phyloP scores from a whole-genome alignment of 306 rosid species.

The Vigna nakashimae region DNA sequence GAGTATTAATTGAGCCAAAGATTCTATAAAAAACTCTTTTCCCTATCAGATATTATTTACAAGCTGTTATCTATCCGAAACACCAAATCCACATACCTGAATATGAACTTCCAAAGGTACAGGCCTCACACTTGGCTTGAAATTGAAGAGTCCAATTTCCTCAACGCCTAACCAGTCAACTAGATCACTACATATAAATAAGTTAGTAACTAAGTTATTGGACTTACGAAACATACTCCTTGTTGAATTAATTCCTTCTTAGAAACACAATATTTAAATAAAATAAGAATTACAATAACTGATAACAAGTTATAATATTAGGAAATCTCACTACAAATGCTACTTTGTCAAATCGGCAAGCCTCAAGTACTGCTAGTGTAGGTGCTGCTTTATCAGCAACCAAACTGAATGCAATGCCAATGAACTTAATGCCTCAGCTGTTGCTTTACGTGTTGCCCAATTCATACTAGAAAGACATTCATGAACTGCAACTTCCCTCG shows the following conservation, averaged over 20 bases:
- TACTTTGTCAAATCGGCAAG: conserved; percentile 96
- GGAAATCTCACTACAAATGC: conserved; percentile 42
- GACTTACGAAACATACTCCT: no score
- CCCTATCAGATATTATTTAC: neutral
- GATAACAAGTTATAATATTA: conserved; percentile 24
- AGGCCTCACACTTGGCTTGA: conserved; percentile 99
- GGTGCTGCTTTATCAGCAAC: conserved; percentile 65
- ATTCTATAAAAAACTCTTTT: conserved; percentile 3
- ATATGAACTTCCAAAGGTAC: conserved; percentile 98
- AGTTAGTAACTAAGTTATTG: no score
- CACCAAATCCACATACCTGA: conserved; percentile 72
- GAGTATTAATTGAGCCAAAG: conserved; percentile 10
- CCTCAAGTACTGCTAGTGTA: conserved; percentile 71
- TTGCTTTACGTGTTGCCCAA: conserved; percentile 99
- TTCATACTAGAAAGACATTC: conserved; percentile 84
- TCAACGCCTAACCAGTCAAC: conserved; percentile 98
- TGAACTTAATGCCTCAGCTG: conserved; percentile 80
- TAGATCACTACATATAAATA: conserved; percentile 65
- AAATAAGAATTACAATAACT: conserved; percentile 14
- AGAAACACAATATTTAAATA: neutral
- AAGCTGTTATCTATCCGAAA: conserved; percentile 29
- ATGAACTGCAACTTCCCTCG: conserved; percentile 20
- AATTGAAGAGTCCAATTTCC: conserved; percentile 90
- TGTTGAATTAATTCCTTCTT: conserved; percentile 19
- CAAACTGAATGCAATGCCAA: conserved; percentile 80